Percentiles rank a stretch among this genome's conserved stretches.
Evolutionary conservation across 441 rosid genomes (phyloP).

Genomic region (Eruca vesicaria): DNA sequence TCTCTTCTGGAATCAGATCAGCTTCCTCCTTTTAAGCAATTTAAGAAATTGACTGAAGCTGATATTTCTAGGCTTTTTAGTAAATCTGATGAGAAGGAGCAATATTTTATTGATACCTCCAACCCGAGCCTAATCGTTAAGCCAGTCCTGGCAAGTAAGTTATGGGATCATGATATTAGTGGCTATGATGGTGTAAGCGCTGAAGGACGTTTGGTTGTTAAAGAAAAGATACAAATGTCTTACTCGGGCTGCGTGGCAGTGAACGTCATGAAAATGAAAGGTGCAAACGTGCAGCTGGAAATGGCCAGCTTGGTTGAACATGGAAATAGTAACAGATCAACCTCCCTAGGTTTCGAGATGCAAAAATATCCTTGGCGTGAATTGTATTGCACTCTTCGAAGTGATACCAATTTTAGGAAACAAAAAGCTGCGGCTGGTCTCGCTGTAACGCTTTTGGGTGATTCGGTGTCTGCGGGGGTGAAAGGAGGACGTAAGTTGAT

Average conservation of each 20-base stretch:
- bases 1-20: constrained; percentile 87
- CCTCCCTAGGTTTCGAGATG: constrained; percentile 84
- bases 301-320: constrained; percentile 73
- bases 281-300: constrained; percentile 85
- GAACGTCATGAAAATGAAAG: constrained; percentile 65
- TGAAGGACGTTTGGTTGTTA: constrained; percentile 72
- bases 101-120: no score
- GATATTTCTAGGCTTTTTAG: constrained; percentile 71
- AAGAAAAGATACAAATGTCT: constrained; percentile 67
- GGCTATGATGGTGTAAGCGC: constrained; percentile 93
- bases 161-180: constrained; percentile 98
- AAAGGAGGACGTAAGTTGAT: constrained; percentile 81
- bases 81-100: no score
- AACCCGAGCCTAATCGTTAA: constrained; percentile 79
- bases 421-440: constrained; percentile 91
- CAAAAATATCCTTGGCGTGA: constrained; percentile 83
- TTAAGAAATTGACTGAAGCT: constrained; percentile 49
- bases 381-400: constrained; percentile 69
- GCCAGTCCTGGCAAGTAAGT: constrained; percentile 89
- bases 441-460: constrained; percentile 73
- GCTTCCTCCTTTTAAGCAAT: constrained; percentile 72
- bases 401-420: constrained; percentile 68
- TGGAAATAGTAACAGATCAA: constrained; percentile 64
- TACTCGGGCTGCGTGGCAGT: constrained; percentile 78
- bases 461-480: constrained; percentile 72